Base-by-base conservation (phyloP, 495 filamentous ascomycete genomes). In the Xylaria sp. region DNA sequence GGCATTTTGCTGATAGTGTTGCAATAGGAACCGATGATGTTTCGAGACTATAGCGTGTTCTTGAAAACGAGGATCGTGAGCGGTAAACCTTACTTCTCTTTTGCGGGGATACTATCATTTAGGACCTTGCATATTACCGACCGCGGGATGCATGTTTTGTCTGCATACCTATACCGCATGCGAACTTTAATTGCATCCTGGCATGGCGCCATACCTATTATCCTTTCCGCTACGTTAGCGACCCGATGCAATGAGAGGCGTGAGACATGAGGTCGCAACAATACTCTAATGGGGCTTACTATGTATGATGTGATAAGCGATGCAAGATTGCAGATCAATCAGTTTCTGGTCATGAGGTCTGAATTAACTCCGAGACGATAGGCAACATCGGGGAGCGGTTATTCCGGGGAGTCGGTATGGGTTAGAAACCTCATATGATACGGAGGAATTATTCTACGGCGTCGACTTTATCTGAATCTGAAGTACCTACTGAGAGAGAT, bases 181-280 rank as follows among this genome's bases (percentile, higher is more conserved):
- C 43, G 26, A 43, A 17, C 43, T 48, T 48, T 48, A 64, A 50
- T 50, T 50, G 2, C 61, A 64, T 9, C 24, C 24, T 64, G 7
- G 26, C 41, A 26, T 64, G 26, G 43, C 33, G 41, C 26, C 44
- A 17, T 52, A 26, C 9, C 48, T n/a, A 64, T 50, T 33, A 41
- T 48, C 61, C 61, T 64, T 64, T 64, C 21, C 43, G 33, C 5
- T 17, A 41, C 61, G 1, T 64, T 17, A 48, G 59, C 40, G 11
- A 64, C 26, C 3, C 9, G 26, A 35, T 29, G 29, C 4, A 48
- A 64, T 44, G 3, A 37, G 21, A 43, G 5, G 24, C 12, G 5
- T 35, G 41, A 43, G 41, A 29, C 17, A 46, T 19, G 21, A 43
- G 31, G 35, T 37, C 9, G 11, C 37, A 63, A 50, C 37, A 63